Evolutionary conservation across 345 rosid species (phyloP), one percentile per base, ranked within the genome.

Genomic region (Hibiscus trionum): DNA sequence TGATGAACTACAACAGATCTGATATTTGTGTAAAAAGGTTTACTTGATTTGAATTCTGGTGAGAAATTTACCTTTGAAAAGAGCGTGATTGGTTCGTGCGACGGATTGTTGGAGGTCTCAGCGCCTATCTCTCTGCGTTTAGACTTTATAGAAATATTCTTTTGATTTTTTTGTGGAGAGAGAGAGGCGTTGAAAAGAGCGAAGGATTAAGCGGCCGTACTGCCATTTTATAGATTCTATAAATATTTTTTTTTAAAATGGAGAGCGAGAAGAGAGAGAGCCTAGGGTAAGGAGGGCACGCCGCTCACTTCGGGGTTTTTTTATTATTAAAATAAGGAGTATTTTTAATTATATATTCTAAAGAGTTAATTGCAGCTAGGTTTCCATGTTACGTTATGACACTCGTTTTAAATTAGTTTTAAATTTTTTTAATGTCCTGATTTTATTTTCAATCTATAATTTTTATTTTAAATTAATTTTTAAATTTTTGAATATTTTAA

Each of bases 1-100:
- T 17, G 39, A 68, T 26, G 16, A 16, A 56, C 3, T 15, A 46
- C 0, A 72, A 15, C 11, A 31, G 79, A 77, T 75, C 77, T 77
- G 73, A 77, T 75, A 69, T 7, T 24, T 12, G 55, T 14, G n/a
- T 50, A 50, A 50, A 50, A 15, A 5, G 3, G 7, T 12, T 50
- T 4, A 14, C n/a, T 50, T 50, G 17, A 14, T 12, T 15, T 16
- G n/a, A 50, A 12, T 14, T 14, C 14, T 50, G n/a, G 24, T 1
- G 2, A 16, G n/a, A 50, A 52, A n/a, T 52, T 52, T 16, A 16
- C 57, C 21, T 52, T 16, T 2, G 19, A n/a, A 6, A 52, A 16
- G 19, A 52, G 57, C 21, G 57, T 52, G 19, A 50, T 50, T 50
- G 7, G 56, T 16, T 15, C 7, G 17, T 16, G 56, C 19, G 19